phyloP scores from a whole-genome alignment of 1,139 yeast species.

The Hyphopichia pseudoburtonii region DNA sequence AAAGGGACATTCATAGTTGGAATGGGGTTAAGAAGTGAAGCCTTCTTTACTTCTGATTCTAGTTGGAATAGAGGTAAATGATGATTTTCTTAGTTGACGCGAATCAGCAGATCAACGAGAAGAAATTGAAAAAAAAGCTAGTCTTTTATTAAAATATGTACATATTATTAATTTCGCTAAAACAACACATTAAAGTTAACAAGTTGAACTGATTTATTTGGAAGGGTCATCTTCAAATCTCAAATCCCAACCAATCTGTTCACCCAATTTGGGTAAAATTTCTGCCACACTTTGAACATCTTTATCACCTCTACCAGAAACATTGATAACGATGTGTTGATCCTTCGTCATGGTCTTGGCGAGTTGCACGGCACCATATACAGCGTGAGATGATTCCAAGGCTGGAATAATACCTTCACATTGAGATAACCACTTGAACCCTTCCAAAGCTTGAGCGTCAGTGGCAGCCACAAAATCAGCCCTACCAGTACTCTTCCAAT shows the following conservation, averaged over 20 bases:
- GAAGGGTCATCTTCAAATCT: conserved; percentile 69
- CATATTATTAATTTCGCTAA: too few species aligned
- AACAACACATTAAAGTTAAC: too few species aligned
- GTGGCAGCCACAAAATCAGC: conserved; percentile 90
- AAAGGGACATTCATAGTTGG: too few species aligned
- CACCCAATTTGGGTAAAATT: conserved; percentile 84
- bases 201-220: conserved; percentile 21
- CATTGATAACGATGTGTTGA: conserved; percentile 78
- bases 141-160: too few species aligned
- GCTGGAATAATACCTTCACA: conserved; percentile 99
- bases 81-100: too few species aligned
- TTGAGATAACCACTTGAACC: conserved; percentile 85
- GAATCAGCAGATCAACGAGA: too few species aligned
- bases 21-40: too few species aligned
- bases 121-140: too few species aligned
- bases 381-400: conserved; percentile 94
- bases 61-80: too few species aligned
- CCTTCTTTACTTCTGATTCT: too few species aligned
- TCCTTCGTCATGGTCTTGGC: conserved; percentile 84
- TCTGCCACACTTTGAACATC: conserved; percentile 98
- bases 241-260: conserved; percentile 91
- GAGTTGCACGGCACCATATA: conserved; percentile 82
- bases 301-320: conserved; percentile 98
- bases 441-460: conserved; percentile 89
- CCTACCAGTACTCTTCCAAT: conserved; percentile 92